A percentile compares a stretch with the other conserved stretches of the same genome.
Evolutionary conservation across 345 rosid genomes (phyloP).

Genomic region (Salix viminalis): DNA sequence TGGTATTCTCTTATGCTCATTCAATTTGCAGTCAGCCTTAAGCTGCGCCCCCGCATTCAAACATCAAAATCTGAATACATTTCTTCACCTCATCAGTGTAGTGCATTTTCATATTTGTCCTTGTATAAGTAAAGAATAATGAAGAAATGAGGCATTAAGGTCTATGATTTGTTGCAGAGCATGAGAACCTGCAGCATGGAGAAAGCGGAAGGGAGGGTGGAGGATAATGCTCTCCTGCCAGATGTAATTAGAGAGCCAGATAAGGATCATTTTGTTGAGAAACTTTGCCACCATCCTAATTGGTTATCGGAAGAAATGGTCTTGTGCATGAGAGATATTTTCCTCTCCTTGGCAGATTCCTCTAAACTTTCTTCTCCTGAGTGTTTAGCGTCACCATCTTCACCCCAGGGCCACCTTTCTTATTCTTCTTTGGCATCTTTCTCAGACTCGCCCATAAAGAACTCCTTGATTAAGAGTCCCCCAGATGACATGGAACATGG

Average conservation of each 20-base stretch:
- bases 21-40: background rate
- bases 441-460: constrained; percentile 55
- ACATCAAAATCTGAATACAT: background rate
- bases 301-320: constrained; percentile 82
- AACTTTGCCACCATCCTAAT: constrained; percentile 79
- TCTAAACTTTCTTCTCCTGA: constrained; percentile 51
- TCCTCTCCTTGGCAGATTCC: constrained; percentile 74
- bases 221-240: constrained; percentile 10
- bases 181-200: constrained; percentile 16
- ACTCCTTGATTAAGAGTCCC: constrained; percentile 55
- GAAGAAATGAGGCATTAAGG: background rate
- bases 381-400: constrained; percentile 45
- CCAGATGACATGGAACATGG: constrained; percentile 53
- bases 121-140: background rate
- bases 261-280: constrained; percentile 31
- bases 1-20: constrained; percentile 10
- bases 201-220: constrained; percentile 23
- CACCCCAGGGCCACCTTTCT: constrained; percentile 84
- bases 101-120: constrained; percentile 2
- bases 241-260: constrained; percentile 17
- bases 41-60: background rate
- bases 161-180: constrained; percentile 16
- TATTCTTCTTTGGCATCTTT: constrained; percentile 69
- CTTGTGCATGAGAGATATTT: constrained; percentile 88
- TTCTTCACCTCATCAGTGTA: background rate